Percentiles rank a stretch among this genome's conserved stretches.
Conservation (phyloP, 2,329 filamentous ascomycete genomes). For the Cucurbitaria berberidis region DNA sequence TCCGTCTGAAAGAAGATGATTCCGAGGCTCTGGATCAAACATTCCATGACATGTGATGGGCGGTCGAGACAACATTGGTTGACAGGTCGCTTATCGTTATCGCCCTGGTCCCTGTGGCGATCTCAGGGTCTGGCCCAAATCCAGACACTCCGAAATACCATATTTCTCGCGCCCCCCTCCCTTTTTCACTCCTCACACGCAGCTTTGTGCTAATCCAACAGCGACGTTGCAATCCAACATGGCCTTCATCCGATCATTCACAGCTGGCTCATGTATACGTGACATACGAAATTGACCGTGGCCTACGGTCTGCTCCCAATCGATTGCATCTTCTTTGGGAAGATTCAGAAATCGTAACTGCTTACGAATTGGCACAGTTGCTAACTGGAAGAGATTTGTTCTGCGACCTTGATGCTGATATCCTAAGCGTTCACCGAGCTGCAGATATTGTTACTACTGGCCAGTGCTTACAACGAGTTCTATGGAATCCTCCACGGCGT, state of each 20-base stretch:
- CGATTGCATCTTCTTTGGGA: constrained; percentile 2
- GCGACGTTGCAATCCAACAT: constrained; percentile 22
- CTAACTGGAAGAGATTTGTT: not conserved
- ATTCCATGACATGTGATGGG: too few species aligned
- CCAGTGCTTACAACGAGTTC: constrained; percentile 12
- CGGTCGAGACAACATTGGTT: too few species aligned
- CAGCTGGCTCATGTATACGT: constrained; percentile 32
- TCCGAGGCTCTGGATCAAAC: too few species aligned
- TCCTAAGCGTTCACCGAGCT: not conserved
- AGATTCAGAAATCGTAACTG: not conserved
- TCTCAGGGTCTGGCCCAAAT: constrained; percentile 9
- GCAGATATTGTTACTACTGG: not conserved
- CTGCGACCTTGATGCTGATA: not conserved
- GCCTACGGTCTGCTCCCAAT: constrained; percentile 1
- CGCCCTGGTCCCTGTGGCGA: constrained; percentile 1
- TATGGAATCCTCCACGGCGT: constrained; percentile 18
- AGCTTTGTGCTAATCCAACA: constrained; percentile 2
- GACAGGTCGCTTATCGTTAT: constrained; percentile 13
- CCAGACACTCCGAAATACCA: constrained; percentile 2
- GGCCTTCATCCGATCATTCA: constrained; percentile 36
- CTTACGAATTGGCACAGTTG: not conserved
- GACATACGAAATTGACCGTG: constrained; percentile 41
- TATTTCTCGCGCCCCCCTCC: not conserved
- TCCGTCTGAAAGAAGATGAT: too few species aligned
- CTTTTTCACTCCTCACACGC: not conserved